These are phyloP conservation scores for Aspergillus hancockii DNA, from an alignment of 495 filamentous ascomycete species.

Conservation along the genomic window DNA sequence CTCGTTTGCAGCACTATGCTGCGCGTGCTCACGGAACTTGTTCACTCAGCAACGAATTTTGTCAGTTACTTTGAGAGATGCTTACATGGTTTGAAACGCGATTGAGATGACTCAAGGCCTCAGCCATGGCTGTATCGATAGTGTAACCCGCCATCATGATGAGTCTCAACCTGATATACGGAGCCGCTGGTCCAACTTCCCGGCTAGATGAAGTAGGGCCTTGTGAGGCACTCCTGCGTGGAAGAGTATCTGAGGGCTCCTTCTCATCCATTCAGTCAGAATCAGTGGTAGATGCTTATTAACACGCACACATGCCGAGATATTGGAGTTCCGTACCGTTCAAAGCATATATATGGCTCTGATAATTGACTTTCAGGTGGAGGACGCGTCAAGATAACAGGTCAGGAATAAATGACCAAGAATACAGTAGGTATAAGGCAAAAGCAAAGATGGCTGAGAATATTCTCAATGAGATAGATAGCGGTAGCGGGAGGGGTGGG, in stretches of 20 bases:
- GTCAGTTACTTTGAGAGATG: neutral
- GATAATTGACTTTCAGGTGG: neutral
- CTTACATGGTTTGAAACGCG: conserved; percentile 26
- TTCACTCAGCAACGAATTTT: conserved; percentile 7
- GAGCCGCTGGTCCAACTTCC: neutral
- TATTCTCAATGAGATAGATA: neutral
- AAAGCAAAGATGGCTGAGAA: conserved; percentile 5
- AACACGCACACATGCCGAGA: neutral
- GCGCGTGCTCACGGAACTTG: conserved; percentile 29
- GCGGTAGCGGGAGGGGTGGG: neutral
- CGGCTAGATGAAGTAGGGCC: neutral
- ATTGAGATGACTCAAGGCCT: conserved; percentile 26
- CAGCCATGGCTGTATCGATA: conserved; percentile 24
- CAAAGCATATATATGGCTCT: conserved; percentile 5
- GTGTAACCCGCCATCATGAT: conserved; percentile 16
- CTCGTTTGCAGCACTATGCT: conserved; percentile 27
- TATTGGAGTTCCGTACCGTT: neutral
- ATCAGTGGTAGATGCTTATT: neutral
- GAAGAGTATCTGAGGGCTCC: neutral
- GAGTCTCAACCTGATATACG: conserved; percentile 2
- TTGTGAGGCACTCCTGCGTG: neutral
- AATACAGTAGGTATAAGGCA: conserved; percentile 7
- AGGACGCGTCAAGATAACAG: neutral
- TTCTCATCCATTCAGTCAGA: neutral
- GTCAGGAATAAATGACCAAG: neutral